Evolutionary conservation across 192 early-diverging fungal species (phyloP), one percentile per base, ranked within the genome.

Genomic region (Dissophora ornata): DNA sequence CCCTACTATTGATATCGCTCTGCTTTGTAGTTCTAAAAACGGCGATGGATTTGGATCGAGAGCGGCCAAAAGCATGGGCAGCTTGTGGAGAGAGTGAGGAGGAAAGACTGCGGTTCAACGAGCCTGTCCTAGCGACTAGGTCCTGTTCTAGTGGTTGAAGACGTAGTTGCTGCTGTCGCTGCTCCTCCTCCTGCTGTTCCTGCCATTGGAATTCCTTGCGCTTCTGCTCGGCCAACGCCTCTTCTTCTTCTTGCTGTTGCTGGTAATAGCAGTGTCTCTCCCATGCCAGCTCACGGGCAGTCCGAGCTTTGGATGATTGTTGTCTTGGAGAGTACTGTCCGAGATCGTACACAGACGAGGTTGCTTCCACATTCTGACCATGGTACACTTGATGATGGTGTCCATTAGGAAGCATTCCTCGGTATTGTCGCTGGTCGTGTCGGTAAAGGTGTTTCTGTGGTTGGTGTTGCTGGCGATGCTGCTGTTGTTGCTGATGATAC

Each of bases 261-360:
- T 77, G 73, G 19, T 77, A 77, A 45, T 62, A 77, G 11, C 57
- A 62, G 24, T 77, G 73, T 25, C 73, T 50, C 53, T 77, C 73
- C 73, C 73, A 77, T 19, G 73, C 73, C 8, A 77, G 53, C 22
- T 77, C 73, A 26, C 57, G 19, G 1, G 59, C 64, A 11, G 48
- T 60, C 2, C 71, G 71, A 54, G 1, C 34, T 50, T 62, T 51
- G 0, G 28, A 29, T 49, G 36, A 40, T 38, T 50, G 47, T 3
- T 68, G 48, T 29, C 6, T 28, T 25, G 51, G 7, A 2, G 57
- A 19, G 49, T 32, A 54, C 30, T 18, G 44, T 13, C 45, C 64
- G 22, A 57, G 26, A 15, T 47, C 52, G 40, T 44, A 5, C 8
- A 29, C 44, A n/a, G n/a, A n/a, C 13, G 34, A 34, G 34, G 49